A percentile compares a stretch with the other conserved stretches of the same genome.
phyloP scores from a whole-genome alignment of 257 asterid genomes.

The Rehmannia glutinosa region DNA sequence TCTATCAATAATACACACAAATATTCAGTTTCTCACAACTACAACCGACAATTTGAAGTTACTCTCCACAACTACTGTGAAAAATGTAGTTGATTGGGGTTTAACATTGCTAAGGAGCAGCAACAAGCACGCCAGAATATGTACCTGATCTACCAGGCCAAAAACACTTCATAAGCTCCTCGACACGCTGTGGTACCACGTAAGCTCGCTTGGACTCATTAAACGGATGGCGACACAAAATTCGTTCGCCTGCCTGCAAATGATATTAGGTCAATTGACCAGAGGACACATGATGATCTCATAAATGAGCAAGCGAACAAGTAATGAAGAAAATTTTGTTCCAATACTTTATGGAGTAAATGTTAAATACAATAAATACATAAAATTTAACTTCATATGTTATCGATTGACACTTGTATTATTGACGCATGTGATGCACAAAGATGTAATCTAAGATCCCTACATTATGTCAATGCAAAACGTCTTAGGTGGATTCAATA shows the following conservation, averaged over 20 bases:
- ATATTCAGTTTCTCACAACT: too few relatives aligned
- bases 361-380: background rate
- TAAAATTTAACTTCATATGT: background rate
- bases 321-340: background rate
- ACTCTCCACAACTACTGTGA: background rate
- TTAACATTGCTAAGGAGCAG: background rate
- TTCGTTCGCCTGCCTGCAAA: constrained; percentile 68
- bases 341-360: background rate
- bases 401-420: background rate
- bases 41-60: too few relatives aligned
- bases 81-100: background rate
- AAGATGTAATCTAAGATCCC: background rate
- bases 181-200: constrained; percentile 86
- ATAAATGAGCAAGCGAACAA: background rate
- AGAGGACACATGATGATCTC: background rate
- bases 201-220: constrained; percentile 90
- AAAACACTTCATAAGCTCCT: constrained; percentile 86
- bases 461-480: too few relatives aligned
- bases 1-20: too few relatives aligned
- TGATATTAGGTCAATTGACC: constrained; percentile 6
- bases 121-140: background rate
- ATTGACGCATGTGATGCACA: background rate
- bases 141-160: constrained; percentile 88
- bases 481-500: too few relatives aligned
- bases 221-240: constrained; percentile 91